These are phyloP conservation scores for Polychaeton citri DNA, from an alignment of 2,329 filamentous ascomycete genomes.

Conservation along the genomic window DNA sequence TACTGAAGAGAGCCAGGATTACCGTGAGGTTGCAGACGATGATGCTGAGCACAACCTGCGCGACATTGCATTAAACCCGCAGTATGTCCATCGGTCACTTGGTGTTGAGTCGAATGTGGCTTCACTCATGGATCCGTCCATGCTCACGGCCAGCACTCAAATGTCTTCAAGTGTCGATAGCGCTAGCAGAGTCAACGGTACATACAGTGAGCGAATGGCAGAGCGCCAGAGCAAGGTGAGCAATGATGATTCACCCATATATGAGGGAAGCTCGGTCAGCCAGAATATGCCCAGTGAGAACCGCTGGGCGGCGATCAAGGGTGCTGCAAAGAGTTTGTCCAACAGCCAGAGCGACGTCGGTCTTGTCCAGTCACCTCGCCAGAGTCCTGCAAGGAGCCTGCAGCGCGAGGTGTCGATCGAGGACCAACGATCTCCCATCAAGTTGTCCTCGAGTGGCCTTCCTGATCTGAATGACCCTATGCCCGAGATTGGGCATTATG, in stretches of 20 bases:
- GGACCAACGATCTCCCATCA: conserved; percentile 32
- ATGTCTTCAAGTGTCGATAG: conserved; percentile 9
- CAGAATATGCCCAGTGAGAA: conserved; percentile 18
- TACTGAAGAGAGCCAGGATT: conserved; percentile 43
- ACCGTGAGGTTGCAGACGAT: conserved; percentile 39
- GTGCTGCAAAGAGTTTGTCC: conserved; percentile 26
- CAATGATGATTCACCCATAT: conserved; percentile 10
- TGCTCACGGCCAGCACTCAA: conserved; percentile 38
- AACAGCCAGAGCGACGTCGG: conserved; percentile 2
- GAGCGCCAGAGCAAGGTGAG: conserved; percentile 12
- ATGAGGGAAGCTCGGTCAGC: conserved; percentile 19
- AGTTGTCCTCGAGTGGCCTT: conserved; percentile 55
- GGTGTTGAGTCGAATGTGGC: conserved; percentile 84
- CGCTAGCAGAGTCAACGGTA: conserved; percentile 12
- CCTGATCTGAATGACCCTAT: conserved; percentile 58
- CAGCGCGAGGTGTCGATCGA: conserved; percentile 15
- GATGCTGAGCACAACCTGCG: conserved; percentile 57
- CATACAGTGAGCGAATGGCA: conserved; percentile 16
- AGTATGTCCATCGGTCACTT: conserved; percentile 57
- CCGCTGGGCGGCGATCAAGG: conserved; percentile 26
- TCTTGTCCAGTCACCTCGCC: conserved; percentile 33
- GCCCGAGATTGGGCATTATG: conserved; percentile 60
- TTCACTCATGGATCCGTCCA: conserved; percentile 74
- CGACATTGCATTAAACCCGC: conserved; percentile 53
- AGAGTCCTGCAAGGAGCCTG: conserved; percentile 26